phyloP scores from a whole-genome alignment of 148 eudicot species.

The Oxyria digyna region DNA sequence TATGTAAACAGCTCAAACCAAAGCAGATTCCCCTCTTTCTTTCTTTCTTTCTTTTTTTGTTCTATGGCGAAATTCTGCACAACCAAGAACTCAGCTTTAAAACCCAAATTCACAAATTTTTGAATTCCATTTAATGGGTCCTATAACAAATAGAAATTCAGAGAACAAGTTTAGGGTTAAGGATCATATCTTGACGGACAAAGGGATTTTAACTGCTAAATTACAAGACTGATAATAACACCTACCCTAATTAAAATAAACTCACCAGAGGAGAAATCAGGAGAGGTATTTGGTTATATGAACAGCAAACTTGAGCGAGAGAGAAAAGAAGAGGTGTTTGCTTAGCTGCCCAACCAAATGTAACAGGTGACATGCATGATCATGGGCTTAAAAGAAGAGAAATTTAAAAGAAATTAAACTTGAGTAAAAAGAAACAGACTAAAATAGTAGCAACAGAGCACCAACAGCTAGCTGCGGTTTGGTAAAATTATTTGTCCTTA shows the following conservation, averaged over 20 bases:
- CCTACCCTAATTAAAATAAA: neutral
- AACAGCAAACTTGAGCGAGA: neutral
- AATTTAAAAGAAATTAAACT: neutral
- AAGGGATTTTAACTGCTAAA: neutral
- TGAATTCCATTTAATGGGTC: neutral
- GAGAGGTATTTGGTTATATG: neutral
- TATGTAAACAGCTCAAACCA: slow-evolving; percentile 56
- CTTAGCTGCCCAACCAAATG: neutral
- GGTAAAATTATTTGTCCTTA: neutral
- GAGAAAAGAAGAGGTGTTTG: neutral
- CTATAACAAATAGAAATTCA: neutral
- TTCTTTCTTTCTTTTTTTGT: no score
- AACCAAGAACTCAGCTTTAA: neutral
- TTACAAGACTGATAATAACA: neutral
- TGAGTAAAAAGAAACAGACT: neutral
- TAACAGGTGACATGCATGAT: slow-evolving; percentile 1
- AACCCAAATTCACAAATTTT: neutral
- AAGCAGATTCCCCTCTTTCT: neutral
- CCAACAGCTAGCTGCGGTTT: neutral
- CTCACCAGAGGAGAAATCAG: neutral
- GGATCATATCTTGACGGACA: no score
- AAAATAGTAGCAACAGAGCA: neutral
- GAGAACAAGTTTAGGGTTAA: neutral
- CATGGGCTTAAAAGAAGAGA: neutral
- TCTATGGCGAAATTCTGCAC: neutral